phyloP scores from a whole-genome alignment of 257 asterid genomes.

The Perilla frutescens region DNA sequence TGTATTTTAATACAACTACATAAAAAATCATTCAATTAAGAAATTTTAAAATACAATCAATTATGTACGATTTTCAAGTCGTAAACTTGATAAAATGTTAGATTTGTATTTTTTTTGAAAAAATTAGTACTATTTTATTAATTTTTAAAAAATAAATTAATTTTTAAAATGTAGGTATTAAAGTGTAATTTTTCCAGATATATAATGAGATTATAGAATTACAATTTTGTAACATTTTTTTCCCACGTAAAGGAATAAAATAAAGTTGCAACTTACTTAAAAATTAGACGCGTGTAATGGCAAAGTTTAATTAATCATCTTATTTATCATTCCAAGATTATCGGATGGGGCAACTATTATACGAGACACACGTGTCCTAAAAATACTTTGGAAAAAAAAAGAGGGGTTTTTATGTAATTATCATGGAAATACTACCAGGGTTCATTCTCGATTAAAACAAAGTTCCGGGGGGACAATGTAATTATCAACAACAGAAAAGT shows the following conservation, averaged over 20 bases:
- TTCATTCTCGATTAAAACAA: background rate
- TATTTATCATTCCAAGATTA: background rate
- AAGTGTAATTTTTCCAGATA: too few species aligned
- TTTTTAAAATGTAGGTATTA: too few species aligned
- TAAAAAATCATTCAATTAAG: too few species aligned
- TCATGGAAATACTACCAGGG: background rate
- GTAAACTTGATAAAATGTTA: too few species aligned
- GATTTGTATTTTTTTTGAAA: too few species aligned
- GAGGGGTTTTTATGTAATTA: background rate
- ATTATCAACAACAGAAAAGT: constrained; percentile 2
- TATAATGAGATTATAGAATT: background rate
- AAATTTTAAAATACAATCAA: too few species aligned
- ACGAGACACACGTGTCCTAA: background rate
- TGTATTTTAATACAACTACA: too few species aligned
- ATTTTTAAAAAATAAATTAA: too few species aligned
- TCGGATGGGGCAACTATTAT: background rate
- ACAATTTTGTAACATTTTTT: too few species aligned
- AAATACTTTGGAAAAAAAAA: background rate
- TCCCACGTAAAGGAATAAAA: background rate
- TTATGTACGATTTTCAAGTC: too few species aligned
- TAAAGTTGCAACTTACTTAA: background rate
- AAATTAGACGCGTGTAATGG: background rate
- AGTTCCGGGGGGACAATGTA: constrained; percentile 18
- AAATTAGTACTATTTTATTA: too few species aligned
- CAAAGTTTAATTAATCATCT: background rate